Base-by-base conservation (phyloP, 495 filamentous ascomycete genomes). In the Hypoxylon cercidicola region DNA sequence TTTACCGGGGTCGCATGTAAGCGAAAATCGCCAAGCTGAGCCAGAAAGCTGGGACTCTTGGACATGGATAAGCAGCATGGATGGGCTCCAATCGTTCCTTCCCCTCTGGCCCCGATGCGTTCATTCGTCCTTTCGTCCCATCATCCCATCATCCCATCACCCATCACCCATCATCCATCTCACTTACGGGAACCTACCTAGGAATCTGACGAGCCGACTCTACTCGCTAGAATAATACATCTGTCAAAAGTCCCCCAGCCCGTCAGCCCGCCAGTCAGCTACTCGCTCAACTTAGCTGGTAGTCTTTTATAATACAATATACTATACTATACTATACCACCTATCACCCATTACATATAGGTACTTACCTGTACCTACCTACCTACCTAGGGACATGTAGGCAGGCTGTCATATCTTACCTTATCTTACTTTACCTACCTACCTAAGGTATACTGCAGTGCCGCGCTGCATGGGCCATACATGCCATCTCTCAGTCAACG, bases 1-100 rank as follows among this genome's bases (percentile, higher is more conserved):
- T 63, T 60, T 68, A 68, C 62, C 61, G 52, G 66, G 66, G 66
- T 65, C 62, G 61, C 60, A 59, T 72, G 40, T 60, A 70, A 66
- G 54, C 66, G 60, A 62, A 68, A 57, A 65, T 63, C 45, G 55
- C 62, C 66, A 65, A 66, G 69, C 65, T 65, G 57, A 61, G 65
- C 50, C 62, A 72, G 46, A 62, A 56, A 68, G 51, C 55, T 51
- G 49, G 53, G 56, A 62, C 61, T 58, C 44, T 21, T 51, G 15
- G 39, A 56, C 53, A 56, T 35, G 53, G 53, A 37, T 56, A 16
- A 13, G 19, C 20, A 4, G 1, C 30, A 32, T 9, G 30, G 30
- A 32, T 32, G 30, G 9, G 30, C 30, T 32, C 30, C 30, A 32
- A 32, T 32, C 9, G 7, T 32, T 5, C 30, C 30, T 7, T 7